These are phyloP conservation scores for Lactarius indigo DNA, from an alignment of 768 basidiomycete genomes.

Conservation along the genomic window DNA sequence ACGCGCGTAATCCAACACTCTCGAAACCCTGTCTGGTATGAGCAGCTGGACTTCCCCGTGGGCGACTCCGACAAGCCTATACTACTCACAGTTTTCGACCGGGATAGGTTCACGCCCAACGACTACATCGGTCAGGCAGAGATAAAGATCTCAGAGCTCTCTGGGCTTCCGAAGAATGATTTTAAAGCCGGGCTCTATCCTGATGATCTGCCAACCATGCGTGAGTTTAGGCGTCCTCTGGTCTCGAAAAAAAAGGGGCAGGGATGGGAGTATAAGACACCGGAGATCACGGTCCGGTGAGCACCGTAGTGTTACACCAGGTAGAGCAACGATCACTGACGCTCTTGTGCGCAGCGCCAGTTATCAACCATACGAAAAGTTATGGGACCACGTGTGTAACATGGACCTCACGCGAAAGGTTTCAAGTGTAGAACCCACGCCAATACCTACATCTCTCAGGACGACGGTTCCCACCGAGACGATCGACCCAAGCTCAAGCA, in stretches of 20 bases:
- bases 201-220: slow-evolving; percentile 59
- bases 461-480: no score
- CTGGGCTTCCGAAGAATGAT: slow-evolving; percentile 37
- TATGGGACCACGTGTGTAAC: slow-evolving; percentile 68
- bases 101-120: slow-evolving; percentile 90
- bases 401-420: no score
- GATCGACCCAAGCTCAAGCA: no score
- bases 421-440: no score
- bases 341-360: slow-evolving; percentile 58
- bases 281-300: slow-evolving; percentile 63
- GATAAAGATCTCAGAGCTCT: slow-evolving; percentile 67
- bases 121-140: slow-evolving; percentile 81
- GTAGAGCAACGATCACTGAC: background rate
- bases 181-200: slow-evolving; percentile 51
- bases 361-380: slow-evolving; percentile 91
- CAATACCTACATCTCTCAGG: no score
- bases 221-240: slow-evolving; percentile 65
- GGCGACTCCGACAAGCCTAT: slow-evolving; percentile 77
- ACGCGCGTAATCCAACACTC: slow-evolving; percentile 85
- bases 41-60: slow-evolving; percentile 94
- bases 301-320: slow-evolving; percentile 19
- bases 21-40: slow-evolving; percentile 86
- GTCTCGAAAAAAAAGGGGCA: slow-evolving; percentile 47
- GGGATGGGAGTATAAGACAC: slow-evolving; percentile 68
- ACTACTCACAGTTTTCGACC: slow-evolving; percentile 84